Evolutionary conservation across 2,329 filamentous ascomycete genomes (phyloP).

Genomic region (Akanthomyces dipterigenus): DNA sequence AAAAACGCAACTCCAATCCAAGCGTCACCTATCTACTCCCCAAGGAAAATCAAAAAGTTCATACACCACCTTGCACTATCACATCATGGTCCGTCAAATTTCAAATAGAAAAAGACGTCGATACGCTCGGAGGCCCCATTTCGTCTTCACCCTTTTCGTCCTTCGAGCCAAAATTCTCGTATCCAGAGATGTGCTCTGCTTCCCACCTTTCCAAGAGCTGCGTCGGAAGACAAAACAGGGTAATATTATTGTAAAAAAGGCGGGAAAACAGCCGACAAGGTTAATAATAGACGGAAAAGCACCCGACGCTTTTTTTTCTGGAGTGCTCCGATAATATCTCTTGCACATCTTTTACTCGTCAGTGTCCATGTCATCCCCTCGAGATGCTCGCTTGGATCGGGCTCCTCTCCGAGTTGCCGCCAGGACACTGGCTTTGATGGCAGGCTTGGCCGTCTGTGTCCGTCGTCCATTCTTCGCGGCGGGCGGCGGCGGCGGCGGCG

Average conservation of each 20-base stretch:
- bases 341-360: constrained; percentile 18
- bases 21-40: background rate
- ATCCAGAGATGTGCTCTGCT: background rate
- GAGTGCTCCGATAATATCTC: background rate
- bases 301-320: background rate
- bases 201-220: background rate
- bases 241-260: background rate
- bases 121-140: background rate
- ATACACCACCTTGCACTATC: background rate
- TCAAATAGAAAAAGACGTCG: background rate
- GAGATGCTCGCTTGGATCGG: constrained; percentile 20
- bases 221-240: background rate
- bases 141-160: background rate
- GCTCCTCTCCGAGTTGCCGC: constrained; percentile 16
- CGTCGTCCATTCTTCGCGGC: constrained; percentile 17
- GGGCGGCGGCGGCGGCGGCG: too few relatives aligned
- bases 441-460: constrained; percentile 16
- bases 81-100: too few relatives aligned
- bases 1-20: background rate
- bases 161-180: too few relatives aligned
- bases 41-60: background rate
- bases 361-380: constrained; percentile 29
- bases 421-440: constrained; percentile 21
- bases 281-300: background rate
- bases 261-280: background rate